Base-by-base conservation (phyloP, 2,329 filamentous ascomycete genomes). In the Lojkania enalia region DNA sequence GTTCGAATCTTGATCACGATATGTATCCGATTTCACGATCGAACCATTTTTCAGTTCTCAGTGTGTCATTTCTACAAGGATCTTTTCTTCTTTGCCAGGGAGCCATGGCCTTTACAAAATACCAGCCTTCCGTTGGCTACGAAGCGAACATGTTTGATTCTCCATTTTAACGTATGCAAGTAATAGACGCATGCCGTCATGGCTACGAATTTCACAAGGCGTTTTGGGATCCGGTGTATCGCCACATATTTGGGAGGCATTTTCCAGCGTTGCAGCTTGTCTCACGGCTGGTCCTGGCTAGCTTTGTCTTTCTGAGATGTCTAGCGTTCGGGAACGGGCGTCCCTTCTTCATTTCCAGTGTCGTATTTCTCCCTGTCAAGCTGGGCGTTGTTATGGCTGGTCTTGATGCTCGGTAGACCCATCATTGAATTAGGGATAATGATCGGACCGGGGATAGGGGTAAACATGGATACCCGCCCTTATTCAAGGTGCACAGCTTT, bases 131-230 rank as follows among this genome's bases (percentile, higher is more conserved):
- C 9, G 20, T 23, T 12, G 42, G 35, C 39, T 16, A 33, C 16
- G 30, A 27, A 19, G 5, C 11, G 21, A 37, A 36, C 18, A 18
- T 37, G 18, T 51, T 44, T 30, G 38, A 42, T 42, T 39, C 49
- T 42, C 46, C 60, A 64, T 62, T 54, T 25, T 50, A 46, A n/a
- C 44, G 46, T 47, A 46, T 52, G 43, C 46, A 57, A 57, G 55
- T 39, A 66, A 64, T 66, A 69, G 65, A 70, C 65, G 65, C 65
- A 66, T 62, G 67, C 67, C 63, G 63, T 68, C 67, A 69, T 52
- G 67, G 67, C 67, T 68, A 70, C 54, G 58, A 69, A 51, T 38
- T 49, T 44, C 48, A 52, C 25, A 39, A 42, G 52, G 54, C 41
- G 52, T 58, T 54, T 38, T 44, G 33, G 42, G 35, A 32, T 41